Conservation (phyloP, 2,329 filamentous ascomycete genomes). For the Claviceps humidiphila region DNA sequence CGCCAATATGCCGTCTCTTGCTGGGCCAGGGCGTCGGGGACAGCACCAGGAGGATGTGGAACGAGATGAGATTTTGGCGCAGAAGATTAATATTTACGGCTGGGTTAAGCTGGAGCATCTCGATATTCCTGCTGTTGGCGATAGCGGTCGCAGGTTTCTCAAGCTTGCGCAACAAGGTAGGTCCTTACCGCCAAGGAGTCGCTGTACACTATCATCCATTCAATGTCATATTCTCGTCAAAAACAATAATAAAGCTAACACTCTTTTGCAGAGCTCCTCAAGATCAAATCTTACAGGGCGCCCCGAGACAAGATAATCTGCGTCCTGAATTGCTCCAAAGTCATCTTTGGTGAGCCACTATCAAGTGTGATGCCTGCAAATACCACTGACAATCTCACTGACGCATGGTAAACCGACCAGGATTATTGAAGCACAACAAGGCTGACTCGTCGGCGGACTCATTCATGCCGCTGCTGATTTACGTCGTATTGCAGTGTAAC, state of each 20-base stretch:
- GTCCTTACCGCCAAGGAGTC: conserved; percentile 4
- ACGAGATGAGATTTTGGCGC: conserved; percentile 84
- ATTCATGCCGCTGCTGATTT: conserved; percentile 89
- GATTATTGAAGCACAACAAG: conserved; percentile 80
- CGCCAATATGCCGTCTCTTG: conserved; percentile 41
- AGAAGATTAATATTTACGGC: conserved; percentile 93
- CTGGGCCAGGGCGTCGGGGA: conserved; percentile 74
- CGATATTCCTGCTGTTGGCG: conserved; percentile 74
- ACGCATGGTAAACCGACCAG: conserved; percentile 33
- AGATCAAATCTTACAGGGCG: conserved; percentile 95
- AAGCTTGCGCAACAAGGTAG: conserved; percentile 75
- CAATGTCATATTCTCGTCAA: not conserved
- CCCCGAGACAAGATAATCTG: conserved; percentile 97
- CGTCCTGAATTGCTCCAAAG: conserved; percentile 96
- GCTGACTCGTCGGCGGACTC: conserved; percentile 92
- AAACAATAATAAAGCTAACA: not conserved
- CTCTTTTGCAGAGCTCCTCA: conserved; percentile 57
- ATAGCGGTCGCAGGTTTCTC: conserved; percentile 80
- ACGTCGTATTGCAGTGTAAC: conserved; percentile 87
- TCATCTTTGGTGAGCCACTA: conserved; percentile 67
- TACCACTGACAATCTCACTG: not conserved
- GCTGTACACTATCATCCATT: not conserved
- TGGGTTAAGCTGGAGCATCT: conserved; percentile 91
- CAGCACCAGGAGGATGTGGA: conserved; percentile 98
- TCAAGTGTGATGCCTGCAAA: too few species aligned